A percentile compares a stretch with the other conserved stretches of the same genome.
These are phyloP conservation scores for Pseudocercospora pini-densiflorae DNA, from an alignment of 2,329 filamentous ascomycete species.

Conservation along the genomic window DNA sequence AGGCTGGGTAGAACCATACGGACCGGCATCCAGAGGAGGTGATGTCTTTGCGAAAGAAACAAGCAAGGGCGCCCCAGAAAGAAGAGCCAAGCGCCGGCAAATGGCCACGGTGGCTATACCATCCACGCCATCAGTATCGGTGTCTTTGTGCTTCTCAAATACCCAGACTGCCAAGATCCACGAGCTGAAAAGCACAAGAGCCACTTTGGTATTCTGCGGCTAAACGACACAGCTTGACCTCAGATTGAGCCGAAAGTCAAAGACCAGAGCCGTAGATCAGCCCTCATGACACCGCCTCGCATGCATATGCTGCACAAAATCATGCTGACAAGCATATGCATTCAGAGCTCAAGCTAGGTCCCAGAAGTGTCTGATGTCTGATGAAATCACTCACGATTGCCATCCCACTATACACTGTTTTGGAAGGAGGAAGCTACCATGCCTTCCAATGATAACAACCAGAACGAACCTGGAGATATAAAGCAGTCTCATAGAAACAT, in stretches of 20 bases:
- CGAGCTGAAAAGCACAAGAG: not conserved
- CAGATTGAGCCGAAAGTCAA: not conserved
- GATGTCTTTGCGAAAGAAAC: not conserved
- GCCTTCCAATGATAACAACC: no score
- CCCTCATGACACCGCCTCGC: not conserved
- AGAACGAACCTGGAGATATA: not conserved
- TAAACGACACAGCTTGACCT: not conserved
- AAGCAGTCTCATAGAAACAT: conserved; percentile 32
- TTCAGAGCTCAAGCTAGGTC: no score
- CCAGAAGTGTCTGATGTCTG: no score
- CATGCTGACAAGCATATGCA: no score
- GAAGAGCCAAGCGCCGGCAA: no score
- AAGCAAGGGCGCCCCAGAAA: not conserved
- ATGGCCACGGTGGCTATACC: not conserved
- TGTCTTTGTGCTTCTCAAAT: no score
- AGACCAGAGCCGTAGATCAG: not conserved
- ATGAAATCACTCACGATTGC: no score
- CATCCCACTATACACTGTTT: no score
- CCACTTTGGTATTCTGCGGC: not conserved
- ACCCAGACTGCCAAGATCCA: not conserved
- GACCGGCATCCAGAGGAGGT: not conserved
- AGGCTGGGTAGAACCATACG: not conserved
- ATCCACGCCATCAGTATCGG: no score
- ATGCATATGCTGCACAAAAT: not conserved
- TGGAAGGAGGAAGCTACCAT: no score